phyloP scores from a whole-genome alignment of 768 basidiomycete species.

The Cystobasidium ongulense region DNA sequence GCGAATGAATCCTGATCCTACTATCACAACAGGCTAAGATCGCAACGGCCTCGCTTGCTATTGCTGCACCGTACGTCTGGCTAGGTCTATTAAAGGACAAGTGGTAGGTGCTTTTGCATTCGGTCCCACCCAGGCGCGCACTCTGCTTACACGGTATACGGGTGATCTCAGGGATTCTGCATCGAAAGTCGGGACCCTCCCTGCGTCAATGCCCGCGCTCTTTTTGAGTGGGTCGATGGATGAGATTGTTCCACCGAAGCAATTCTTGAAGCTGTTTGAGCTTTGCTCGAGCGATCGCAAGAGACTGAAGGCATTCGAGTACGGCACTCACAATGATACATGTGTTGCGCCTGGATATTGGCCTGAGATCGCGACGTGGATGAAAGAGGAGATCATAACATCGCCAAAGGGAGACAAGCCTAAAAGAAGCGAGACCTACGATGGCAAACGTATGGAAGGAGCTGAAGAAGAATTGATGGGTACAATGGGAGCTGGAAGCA shows the following conservation, averaged over 20 bases:
- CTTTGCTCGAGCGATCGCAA: constrained; percentile 38
- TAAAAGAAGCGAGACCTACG: constrained; percentile 11
- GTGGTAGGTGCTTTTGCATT: constrained; percentile 56
- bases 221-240: constrained; percentile 69
- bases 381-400: not conserved
- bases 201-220: constrained; percentile 55
- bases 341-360: constrained; percentile 31
- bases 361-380: constrained; percentile 3
- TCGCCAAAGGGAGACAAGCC: not conserved
- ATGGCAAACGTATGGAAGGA: constrained; percentile 6
- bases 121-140: not conserved
- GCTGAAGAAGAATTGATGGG: constrained; percentile 4
- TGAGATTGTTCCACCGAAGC: constrained; percentile 63
- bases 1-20: not conserved
- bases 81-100: constrained; percentile 65
- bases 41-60: constrained; percentile 70
- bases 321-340: constrained; percentile 46
- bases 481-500: constrained; percentile 21
- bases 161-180: constrained; percentile 52
- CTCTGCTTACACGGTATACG: too few species aligned
- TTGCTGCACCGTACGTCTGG: constrained; percentile 64
- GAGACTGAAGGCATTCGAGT: constrained; percentile 44
- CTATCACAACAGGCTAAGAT: constrained; percentile 52
- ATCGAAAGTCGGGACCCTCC: constrained; percentile 53
- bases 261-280: constrained; percentile 56